phyloP scores from a whole-genome alignment of 2,329 filamentous ascomycete genomes.

The Fusarium denticulatum region DNA sequence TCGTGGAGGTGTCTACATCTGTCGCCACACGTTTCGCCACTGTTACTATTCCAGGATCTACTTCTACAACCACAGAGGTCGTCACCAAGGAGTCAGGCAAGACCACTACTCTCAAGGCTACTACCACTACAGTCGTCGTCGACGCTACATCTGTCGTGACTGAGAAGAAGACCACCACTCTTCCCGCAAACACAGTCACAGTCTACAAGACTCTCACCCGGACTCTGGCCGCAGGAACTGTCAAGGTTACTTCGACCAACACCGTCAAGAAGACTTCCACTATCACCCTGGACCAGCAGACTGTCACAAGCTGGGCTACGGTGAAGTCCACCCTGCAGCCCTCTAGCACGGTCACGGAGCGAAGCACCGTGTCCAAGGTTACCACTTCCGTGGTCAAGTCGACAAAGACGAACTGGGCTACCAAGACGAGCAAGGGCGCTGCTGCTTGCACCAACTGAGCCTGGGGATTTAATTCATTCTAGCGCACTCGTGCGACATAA shows the following conservation, averaged over 20 bases:
- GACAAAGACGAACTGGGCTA: conserved; percentile 25
- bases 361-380: conserved; percentile 26
- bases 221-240: conserved; percentile 16
- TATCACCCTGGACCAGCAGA: neutral
- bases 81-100: conserved; percentile 34
- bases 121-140: conserved; percentile 22
- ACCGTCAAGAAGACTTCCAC: conserved; percentile 25
- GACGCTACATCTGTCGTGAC: conserved; percentile 29
- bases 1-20: conserved; percentile 13
- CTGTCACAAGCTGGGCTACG: conserved; percentile 32
- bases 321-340: conserved; percentile 40
- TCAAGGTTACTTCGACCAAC: conserved; percentile 23
- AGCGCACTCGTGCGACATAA: neutral
- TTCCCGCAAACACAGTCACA: conserved; percentile 35
- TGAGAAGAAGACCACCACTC: conserved; percentile 24
- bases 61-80: conserved; percentile 22
- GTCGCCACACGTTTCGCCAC: conserved; percentile 20
- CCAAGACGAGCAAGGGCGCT: conserved; percentile 29
- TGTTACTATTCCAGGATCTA: conserved; percentile 22
- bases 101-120: conserved; percentile 35
- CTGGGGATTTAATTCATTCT: neutral
- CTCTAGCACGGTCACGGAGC: conserved; percentile 25
- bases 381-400: conserved; percentile 26
- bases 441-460: conserved; percentile 18
- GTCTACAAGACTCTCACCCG: conserved; percentile 13